phyloP scores from a whole-genome alignment of 2,329 filamentous ascomycete genomes.

The Dothiorella sarmentorum region DNA sequence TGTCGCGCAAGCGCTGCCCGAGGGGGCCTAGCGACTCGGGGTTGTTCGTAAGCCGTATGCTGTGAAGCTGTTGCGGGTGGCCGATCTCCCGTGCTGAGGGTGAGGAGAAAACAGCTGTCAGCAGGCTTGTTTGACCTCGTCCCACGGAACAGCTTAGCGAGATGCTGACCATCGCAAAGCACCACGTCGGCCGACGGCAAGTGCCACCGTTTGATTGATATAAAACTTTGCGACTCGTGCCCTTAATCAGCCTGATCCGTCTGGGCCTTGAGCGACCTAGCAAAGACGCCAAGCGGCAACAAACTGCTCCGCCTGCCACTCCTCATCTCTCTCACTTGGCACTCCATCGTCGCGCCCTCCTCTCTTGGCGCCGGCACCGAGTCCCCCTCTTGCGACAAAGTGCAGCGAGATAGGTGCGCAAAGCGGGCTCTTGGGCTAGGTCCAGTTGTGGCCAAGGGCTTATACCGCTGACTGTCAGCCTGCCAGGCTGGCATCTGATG shows the following conservation, averaged over 20 bases:
- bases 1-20: conserved; percentile 9
- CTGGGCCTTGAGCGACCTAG: background rate
- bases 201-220: background rate
- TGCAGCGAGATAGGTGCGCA: no score
- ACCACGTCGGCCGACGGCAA: conserved; percentile 10
- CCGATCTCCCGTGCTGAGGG: conserved; percentile 11
- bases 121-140: conserved; percentile 12
- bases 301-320: no score
- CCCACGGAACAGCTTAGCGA: conserved; percentile 5
- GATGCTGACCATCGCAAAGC: no score
- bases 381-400: no score
- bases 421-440: no score
- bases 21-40: conserved; percentile 6
- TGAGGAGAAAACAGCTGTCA: background rate
- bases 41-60: conserved; percentile 1
- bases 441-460: conserved; percentile 4
- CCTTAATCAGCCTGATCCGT: conserved; percentile 9
- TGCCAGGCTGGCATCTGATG: background rate
- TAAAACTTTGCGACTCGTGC: conserved; percentile 14
- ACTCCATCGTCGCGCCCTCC: background rate
- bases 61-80: conserved; percentile 4
- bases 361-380: background rate
- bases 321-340: no score
- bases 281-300: background rate
- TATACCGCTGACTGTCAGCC: background rate